These are phyloP conservation scores for Hyphopichia homilentoma DNA, from an alignment of 805 yeast species.

Conservation along the genomic window DNA sequence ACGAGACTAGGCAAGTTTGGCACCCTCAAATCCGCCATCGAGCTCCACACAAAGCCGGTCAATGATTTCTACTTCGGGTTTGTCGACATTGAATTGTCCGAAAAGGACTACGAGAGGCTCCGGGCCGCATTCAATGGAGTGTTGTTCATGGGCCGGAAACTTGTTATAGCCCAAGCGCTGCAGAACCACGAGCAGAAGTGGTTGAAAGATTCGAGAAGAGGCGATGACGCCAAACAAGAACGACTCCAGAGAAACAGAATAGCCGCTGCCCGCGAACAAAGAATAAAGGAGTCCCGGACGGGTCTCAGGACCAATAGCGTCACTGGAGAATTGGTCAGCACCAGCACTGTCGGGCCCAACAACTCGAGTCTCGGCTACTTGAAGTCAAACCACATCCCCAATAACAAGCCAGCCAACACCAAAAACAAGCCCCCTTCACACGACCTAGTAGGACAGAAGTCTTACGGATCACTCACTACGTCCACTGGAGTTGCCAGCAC, in stretches of 20 bases:
- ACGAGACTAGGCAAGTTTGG: conserved; percentile 66
- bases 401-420: conserved; percentile 29
- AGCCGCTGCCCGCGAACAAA: conserved; percentile 27
- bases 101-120: conserved; percentile 45
- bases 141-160: conserved; percentile 67
- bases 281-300: conserved; percentile 42
- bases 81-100: conserved; percentile 52
- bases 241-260: conserved; percentile 28
- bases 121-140: conserved; percentile 63
- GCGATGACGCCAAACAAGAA: conserved; percentile 27
- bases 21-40: conserved; percentile 41
- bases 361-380: conserved; percentile 14
- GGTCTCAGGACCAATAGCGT: conserved; percentile 17
- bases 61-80: conserved; percentile 61
- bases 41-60: conserved; percentile 52
- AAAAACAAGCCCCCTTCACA: conserved; percentile 30
- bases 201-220: conserved; percentile 43
- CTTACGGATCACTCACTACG: conserved; percentile 36
- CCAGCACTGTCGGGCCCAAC: conserved; percentile 7
- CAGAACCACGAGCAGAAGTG: conserved; percentile 46
- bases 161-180: conserved; percentile 61
- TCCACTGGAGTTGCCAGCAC: conserved; percentile 18
- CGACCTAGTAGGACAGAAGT: conserved; percentile 26
- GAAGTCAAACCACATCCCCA: conserved; percentile 31
- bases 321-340: conserved; percentile 13